phyloP scores from a whole-genome alignment of 2,329 filamentous ascomycete genomes.

The Colletotrichum viniferum region DNA sequence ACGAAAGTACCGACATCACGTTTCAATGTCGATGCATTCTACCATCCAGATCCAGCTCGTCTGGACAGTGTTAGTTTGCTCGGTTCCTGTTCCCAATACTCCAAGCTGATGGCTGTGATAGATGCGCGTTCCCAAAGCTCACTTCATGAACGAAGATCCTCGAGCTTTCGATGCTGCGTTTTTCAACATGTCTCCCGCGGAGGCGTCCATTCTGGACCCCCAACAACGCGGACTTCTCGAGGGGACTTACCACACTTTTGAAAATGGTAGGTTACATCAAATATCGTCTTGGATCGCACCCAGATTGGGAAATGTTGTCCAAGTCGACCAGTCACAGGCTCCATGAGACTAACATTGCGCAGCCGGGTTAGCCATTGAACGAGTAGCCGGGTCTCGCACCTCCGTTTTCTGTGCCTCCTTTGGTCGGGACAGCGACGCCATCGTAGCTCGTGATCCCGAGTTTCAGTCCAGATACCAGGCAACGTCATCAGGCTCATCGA shows the following conservation, averaged over 20 bases:
- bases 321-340: neutral
- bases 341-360: neutral
- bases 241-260: slow-evolving; percentile 52
- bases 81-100: neutral
- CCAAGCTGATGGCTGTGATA: neutral
- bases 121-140: neutral
- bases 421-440: slow-evolving; percentile 43
- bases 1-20: neutral
- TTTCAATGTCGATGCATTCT: slow-evolving; percentile 1
- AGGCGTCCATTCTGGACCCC: slow-evolving; percentile 42
- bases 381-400: slow-evolving; percentile 45
- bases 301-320: neutral
- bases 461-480: slow-evolving; percentile 40
- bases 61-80: neutral
- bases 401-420: slow-evolving; percentile 56
- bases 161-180: neutral
- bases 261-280: slow-evolving; percentile 43
- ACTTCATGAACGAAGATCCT: slow-evolving; percentile 6
- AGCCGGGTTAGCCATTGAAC: slow-evolving; percentile 49
- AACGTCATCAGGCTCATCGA: slow-evolving; percentile 30
- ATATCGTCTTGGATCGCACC: neutral
- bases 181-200: slow-evolving; percentile 9
- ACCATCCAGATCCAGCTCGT: neutral
- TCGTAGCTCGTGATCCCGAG: slow-evolving; percentile 29
- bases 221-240: slow-evolving; percentile 57